Evolutionary conservation across 2,329 filamentous ascomycete genomes (phyloP), one percentile per base, ranked within the genome.

Genomic region (Leptographium wingfieldii): DNA sequence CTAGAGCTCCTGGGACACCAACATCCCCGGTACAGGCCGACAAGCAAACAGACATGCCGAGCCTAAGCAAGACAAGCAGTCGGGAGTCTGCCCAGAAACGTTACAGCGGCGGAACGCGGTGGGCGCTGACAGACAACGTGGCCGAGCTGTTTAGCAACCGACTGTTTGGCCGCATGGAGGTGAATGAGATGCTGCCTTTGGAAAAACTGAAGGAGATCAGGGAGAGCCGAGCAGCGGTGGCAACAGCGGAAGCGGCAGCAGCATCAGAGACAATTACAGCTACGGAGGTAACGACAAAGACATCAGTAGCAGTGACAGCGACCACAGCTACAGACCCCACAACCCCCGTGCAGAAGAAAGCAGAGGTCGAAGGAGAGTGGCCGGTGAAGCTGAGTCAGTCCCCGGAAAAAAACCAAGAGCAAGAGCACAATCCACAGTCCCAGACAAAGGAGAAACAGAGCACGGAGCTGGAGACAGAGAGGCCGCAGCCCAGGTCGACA

Each of bases 121-220:
- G 80, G 79, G 77, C 76, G 16, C 68, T 84, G 35, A 74, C 80
- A 0, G 79, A 81, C 57, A 82, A 81, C 63, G 74, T 85, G 65
- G 74, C 78, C n/a, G 81, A 81, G 35, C 71, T 83, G 12, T 75
- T 85, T 61, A 78, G 73, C 51, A 76, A 77, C 22, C 79, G 78
- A 52, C 72, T 80, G 54, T 83, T 85, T 67, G 75, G 75, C 62
- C 76, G 75, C 55, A 73, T 80, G 58, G 80, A 85, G 62, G 81
- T 76, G 0, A 79, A 83, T 57, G 82, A 85, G 69, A 81, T 83
- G 73, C 69, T 84, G 14, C 79, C 80, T 12, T 77, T 80, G 22
- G 73, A 75, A 40, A 76, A 77, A 46, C 70, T 83, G 29, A 74
- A 80, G 64, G 72, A 74, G 56, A 73, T 77, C 27, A 75, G 72